A percentile compares a stretch with the other conserved stretches of the same genome.
These are phyloP conservation scores for Bryopsis sp. DNA, from an alignment of 139 green algal species.

Conservation along the genomic window DNA sequence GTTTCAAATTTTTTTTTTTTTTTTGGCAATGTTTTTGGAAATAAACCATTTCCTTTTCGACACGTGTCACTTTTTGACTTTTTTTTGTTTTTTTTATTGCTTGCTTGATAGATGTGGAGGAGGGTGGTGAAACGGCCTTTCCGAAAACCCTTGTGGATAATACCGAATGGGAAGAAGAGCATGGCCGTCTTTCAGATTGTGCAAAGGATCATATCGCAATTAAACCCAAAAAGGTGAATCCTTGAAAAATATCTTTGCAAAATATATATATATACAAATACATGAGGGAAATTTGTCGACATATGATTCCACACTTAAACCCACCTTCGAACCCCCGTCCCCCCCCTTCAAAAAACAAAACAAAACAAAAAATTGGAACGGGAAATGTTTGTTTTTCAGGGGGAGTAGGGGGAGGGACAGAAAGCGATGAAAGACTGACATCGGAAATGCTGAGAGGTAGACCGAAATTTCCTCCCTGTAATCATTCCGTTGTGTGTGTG, in stretches of 20 bases:
- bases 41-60: too few species aligned
- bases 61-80: too few species aligned
- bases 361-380: too few species aligned
- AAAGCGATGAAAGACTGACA: neutral
- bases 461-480: neutral
- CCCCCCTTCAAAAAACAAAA: too few species aligned
- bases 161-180: neutral
- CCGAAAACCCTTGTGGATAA: conserved; percentile 3
- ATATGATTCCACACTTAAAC: neutral
- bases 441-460: neutral
- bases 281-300: neutral
- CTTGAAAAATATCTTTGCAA: neutral
- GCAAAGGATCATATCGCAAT: neutral
- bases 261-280: neutral
- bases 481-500: neutral
- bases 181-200: neutral
- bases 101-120: conserved; percentile 14
- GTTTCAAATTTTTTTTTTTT: too few species aligned
- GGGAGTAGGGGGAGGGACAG: neutral
- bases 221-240: neutral
- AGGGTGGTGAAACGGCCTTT: conserved; percentile 21
- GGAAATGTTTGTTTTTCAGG: neutral
- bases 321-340: neutral
- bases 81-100: too few species aligned
- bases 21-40: too few species aligned